Conservation (phyloP, 495 filamentous ascomycete species). For the Penicillium nucicola region DNA sequence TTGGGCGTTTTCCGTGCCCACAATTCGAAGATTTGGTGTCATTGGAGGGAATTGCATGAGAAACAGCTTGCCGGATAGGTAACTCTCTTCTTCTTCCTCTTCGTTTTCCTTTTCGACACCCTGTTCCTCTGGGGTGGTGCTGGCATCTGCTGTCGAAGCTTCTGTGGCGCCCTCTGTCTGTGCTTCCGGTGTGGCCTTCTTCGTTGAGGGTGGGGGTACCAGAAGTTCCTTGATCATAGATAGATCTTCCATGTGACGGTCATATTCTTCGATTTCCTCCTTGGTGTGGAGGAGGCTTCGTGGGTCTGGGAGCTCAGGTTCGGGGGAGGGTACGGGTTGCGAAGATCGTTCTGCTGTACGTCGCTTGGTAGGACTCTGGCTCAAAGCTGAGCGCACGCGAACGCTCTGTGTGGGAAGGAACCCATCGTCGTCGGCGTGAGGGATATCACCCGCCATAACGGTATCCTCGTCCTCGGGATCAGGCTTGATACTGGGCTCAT, state of each 20-base stretch:
- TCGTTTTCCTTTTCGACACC: slow-evolving; percentile 14
- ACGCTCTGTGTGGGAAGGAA: slow-evolving; percentile 37
- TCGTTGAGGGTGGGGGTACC: slow-evolving; percentile 11
- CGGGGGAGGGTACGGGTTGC: slow-evolving; percentile 1
- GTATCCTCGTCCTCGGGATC: slow-evolving; percentile 45
- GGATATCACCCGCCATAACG: slow-evolving; percentile 32
- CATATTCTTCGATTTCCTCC: slow-evolving; percentile 47
- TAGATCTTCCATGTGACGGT: slow-evolving; percentile 41
- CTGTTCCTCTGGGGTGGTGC: slow-evolving; percentile 3
- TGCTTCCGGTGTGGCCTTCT: slow-evolving; percentile 11
- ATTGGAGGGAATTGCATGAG: slow-evolving; percentile 56
- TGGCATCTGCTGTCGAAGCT: slow-evolving; percentile 7
- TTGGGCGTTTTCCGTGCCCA: slow-evolving; percentile 17
- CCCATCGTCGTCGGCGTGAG: slow-evolving; percentile 35
- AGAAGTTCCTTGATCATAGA: slow-evolving; percentile 35
- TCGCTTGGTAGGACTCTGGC: slow-evolving; percentile 7
- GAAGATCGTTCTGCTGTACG: slow-evolving; percentile 1
- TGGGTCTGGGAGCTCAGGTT: slow-evolving; percentile 23
- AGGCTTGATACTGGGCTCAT: slow-evolving; percentile 33
- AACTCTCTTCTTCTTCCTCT: slow-evolving; percentile 28
- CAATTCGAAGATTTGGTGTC: slow-evolving; percentile 45
- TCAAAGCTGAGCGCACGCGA: slow-evolving; percentile 29
- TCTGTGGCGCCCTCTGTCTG: slow-evolving; percentile 12
- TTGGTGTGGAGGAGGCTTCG: slow-evolving; percentile 39
- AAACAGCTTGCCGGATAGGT: slow-evolving; percentile 42